Base-by-base conservation (phyloP, 1,284 basidiomycete genomes). In the Sanghuangporus weigelae region DNA sequence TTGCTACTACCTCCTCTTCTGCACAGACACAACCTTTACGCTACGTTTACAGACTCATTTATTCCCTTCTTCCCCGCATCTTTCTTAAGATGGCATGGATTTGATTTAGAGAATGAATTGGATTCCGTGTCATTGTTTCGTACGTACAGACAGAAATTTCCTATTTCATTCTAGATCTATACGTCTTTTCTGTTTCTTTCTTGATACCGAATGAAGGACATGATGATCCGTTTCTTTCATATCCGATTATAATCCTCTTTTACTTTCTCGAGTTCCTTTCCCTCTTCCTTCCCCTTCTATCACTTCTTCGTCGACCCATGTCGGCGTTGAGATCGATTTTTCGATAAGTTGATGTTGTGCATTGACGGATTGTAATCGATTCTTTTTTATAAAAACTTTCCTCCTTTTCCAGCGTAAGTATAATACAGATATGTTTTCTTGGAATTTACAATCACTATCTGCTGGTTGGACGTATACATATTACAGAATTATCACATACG, bases 171-270 rank as follows among this genome's bases (percentile, higher is more conserved):
- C 44, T 16, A 16, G 0, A 48, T 21, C 3, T 21, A 21, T 23
- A 35, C 26, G n/a, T 14, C 26, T 21, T 54, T 16, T 21, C 23
- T 53, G 50, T 36, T 21, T 21, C 11, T 16, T 54, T 54, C 26
- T 38, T 54, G 51, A 54, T 38, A 19, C 51, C 51, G 26, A 31
- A 54, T 54, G 26, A 54, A 54, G 51, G 51, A 54, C 51, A 54
- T n/a, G 10, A 54, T 48, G 44, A 48, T 4, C 16, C 51, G 26
- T 11, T 23, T 19, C 3, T 16, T 16, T 23, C n/a, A 54, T 54
- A 16, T 23, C 7, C 44, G 21, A 7, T 46, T n/a, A 7, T 46
- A 46, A 46, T 46, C 16, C 44, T 46, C 7, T n/a, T 31, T 31
- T 31, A 31, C 26, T 31, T 31, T 31, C 3, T 31, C 5, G 26